phyloP scores from a whole-genome alignment of 2,329 filamentous ascomycete genomes.

The Ophiocordyceps camponoti-rufipedis region DNA sequence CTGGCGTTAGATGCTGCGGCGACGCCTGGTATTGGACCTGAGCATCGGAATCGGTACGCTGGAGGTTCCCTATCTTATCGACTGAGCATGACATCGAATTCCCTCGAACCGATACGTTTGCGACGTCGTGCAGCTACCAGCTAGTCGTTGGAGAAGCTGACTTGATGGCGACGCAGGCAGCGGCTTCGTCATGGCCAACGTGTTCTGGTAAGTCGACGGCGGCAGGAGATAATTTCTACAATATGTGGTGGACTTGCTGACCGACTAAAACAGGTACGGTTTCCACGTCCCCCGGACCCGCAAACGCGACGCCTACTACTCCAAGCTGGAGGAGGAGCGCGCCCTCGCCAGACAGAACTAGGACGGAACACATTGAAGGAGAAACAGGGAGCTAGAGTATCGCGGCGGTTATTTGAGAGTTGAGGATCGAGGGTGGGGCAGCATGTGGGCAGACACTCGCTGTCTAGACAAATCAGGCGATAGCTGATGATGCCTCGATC shows the following conservation, averaged over 20 bases:
- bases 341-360: constrained; percentile 18
- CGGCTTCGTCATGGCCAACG: constrained; percentile 34
- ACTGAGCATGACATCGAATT: not conserved
- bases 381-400: not conserved
- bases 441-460: constrained; percentile 4
- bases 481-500: constrained; percentile 6
- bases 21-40: constrained; percentile 38
- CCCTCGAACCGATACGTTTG: not conserved
- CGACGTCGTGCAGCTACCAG: not conserved
- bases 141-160: not conserved
- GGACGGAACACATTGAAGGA: constrained; percentile 1
- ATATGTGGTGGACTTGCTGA: not conserved
- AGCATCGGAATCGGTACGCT: constrained; percentile 35
- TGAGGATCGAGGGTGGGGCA: too few species aligned
- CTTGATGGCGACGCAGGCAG: constrained; percentile 19
- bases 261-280: constrained; percentile 30
- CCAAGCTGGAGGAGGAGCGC: constrained; percentile 38
- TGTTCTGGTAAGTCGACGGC: constrained; percentile 33
- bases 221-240: not conserved
- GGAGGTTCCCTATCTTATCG: not conserved
- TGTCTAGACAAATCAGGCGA: constrained; percentile 12
- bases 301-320: constrained; percentile 39
- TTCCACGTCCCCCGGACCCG: constrained; percentile 42
- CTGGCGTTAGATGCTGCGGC: constrained; percentile 37
- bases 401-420: too few species aligned